Evolutionary conservation across 805 yeast species (phyloP).

Genomic region (Suhomyces sp.): DNA sequence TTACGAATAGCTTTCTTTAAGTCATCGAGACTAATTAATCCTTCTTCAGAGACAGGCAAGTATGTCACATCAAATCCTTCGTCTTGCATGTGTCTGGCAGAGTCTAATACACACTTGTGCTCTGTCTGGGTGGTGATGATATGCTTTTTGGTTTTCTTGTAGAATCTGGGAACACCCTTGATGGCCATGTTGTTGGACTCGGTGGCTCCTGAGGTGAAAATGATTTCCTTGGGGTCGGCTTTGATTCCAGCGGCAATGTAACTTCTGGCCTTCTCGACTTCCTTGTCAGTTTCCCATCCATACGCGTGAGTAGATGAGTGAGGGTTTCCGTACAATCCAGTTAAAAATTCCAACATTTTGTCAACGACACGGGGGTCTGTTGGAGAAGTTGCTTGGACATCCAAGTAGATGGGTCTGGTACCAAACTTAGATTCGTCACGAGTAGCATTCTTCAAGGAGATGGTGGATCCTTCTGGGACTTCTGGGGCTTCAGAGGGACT

Average conservation of each 20-base stretch:
- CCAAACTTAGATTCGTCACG: slow-evolving; percentile 54
- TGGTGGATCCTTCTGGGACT: slow-evolving; percentile 45
- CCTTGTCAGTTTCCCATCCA: slow-evolving; percentile 98
- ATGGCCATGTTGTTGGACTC: slow-evolving; percentile 93
- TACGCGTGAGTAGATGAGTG: slow-evolving; percentile 96
- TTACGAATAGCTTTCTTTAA: slow-evolving; percentile 82
- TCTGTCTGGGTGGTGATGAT: slow-evolving; percentile 96
- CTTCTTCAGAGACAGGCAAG: slow-evolving; percentile 78
- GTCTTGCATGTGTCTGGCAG: slow-evolving; percentile 91
- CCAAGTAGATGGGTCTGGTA: slow-evolving; percentile 89
- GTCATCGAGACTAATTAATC: slow-evolving; percentile 74
- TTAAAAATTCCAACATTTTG: slow-evolving; percentile 78
- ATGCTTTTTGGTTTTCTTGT: slow-evolving; percentile 85
- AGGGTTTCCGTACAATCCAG: slow-evolving; percentile 96
- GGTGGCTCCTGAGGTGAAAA: slow-evolving; percentile 97
- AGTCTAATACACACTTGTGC: slow-evolving; percentile 98
- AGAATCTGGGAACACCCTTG: slow-evolving; percentile 95
- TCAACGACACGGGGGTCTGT: slow-evolving; percentile 95
- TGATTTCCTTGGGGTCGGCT: slow-evolving; percentile 96
- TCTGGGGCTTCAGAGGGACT: slow-evolving; percentile 6
- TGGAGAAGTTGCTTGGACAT: slow-evolving; percentile 98
- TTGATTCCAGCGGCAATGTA: slow-evolving; percentile 80
- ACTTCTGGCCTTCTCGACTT: slow-evolving; percentile 82
- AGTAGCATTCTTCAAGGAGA: slow-evolving; percentile 43
- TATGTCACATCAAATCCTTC: slow-evolving; percentile 97